A percentile compares a stretch with the other conserved stretches of the same genome.
phyloP scores from a whole-genome alignment of 73 alveolate species.

The Tetrahymena malaccensis region DNA sequence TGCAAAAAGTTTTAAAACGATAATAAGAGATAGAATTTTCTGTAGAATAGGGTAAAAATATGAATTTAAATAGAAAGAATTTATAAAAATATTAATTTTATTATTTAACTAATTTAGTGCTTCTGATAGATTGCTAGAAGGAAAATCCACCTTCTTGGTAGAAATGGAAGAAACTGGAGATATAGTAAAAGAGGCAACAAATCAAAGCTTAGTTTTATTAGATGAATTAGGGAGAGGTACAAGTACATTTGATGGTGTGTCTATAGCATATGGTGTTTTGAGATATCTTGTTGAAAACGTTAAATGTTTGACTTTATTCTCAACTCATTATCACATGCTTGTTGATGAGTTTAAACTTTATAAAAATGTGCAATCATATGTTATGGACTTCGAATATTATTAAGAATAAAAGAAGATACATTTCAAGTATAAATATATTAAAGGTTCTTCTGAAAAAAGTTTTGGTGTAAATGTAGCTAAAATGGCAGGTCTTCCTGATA shows the following conservation, averaged over 20 bases:
- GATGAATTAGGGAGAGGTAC: conserved; percentile 94
- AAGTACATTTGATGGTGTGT: conserved; percentile 89
- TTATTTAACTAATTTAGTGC: conserved; percentile 29
- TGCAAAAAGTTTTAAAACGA: conserved; percentile 63
- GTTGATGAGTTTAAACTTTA: conserved; percentile 66
- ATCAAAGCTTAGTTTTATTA: conserved; percentile 66
- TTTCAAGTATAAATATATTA: conserved; percentile 77
- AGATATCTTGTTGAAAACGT: conserved; percentile 58
- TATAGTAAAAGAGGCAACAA: conserved; percentile 68
- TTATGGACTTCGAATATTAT: conserved; percentile 68
- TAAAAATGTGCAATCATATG: conserved; percentile 54
- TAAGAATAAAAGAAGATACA: conserved; percentile 54
- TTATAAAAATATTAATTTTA: neutral
- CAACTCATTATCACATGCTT: conserved; percentile 96
- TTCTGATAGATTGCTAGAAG: conserved; percentile 84
- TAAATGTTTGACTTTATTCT: conserved; percentile 72
- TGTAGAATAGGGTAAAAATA: conserved; percentile 72
- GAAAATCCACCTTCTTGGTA: conserved; percentile 79
- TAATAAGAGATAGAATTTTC: conserved; percentile 81
- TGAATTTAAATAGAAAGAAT: neutral
- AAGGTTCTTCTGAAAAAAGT: conserved; percentile 86
- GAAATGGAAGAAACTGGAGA: conserved; percentile 88
- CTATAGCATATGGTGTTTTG: conserved; percentile 80
- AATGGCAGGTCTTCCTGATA: conserved; percentile 85
- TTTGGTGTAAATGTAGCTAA: conserved; percentile 72